Percentiles rank a stretch among this genome's conserved stretches.
These are phyloP conservation scores for Cylindrodendrum hubeiense DNA, from an alignment of 2,329 filamentous ascomycete genomes.

Conservation along the genomic window DNA sequence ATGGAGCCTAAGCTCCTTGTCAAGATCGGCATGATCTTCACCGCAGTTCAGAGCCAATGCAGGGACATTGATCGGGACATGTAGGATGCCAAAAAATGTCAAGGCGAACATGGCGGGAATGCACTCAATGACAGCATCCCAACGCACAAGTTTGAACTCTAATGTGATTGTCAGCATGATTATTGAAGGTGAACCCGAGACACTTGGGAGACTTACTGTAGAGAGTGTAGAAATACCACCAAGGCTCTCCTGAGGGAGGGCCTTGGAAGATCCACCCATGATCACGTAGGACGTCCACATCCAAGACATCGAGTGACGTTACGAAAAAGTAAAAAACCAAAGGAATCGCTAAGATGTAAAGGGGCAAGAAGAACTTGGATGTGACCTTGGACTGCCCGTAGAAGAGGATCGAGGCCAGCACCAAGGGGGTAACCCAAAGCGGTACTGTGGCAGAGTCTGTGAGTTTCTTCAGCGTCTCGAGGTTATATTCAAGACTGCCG, in stretches of 20 bases:
- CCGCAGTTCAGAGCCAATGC: conserved; percentile 90
- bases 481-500: conserved; percentile 85
- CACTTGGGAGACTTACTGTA: conserved; percentile 74
- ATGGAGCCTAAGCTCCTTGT: conserved; percentile 91
- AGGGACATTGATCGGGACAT: conserved; percentile 98
- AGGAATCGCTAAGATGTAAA: conserved; percentile 86
- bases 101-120: conserved; percentile 96
- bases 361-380: conserved; percentile 87
- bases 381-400: conserved; percentile 80
- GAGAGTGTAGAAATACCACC: conserved; percentile 97
- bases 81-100: conserved; percentile 96
- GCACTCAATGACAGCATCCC: conserved; percentile 84
- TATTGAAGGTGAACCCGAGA: not conserved
- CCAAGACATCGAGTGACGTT: conserved; percentile 74
- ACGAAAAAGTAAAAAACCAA: conserved; percentile 84
- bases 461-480: conserved; percentile 81
- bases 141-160: conserved; percentile 87
- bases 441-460: conserved; percentile 79
- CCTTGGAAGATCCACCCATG: conserved; percentile 93
- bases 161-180: conserved; percentile 31
- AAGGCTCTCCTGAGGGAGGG: conserved; percentile 86
- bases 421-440: conserved; percentile 86
- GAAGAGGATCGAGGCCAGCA: conserved; percentile 81
- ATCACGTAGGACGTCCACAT: conserved; percentile 75
- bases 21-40: conserved; percentile 92